Conservation (phyloP, 2,329 filamentous ascomycete species). For the Endocalyx cinctus region DNA sequence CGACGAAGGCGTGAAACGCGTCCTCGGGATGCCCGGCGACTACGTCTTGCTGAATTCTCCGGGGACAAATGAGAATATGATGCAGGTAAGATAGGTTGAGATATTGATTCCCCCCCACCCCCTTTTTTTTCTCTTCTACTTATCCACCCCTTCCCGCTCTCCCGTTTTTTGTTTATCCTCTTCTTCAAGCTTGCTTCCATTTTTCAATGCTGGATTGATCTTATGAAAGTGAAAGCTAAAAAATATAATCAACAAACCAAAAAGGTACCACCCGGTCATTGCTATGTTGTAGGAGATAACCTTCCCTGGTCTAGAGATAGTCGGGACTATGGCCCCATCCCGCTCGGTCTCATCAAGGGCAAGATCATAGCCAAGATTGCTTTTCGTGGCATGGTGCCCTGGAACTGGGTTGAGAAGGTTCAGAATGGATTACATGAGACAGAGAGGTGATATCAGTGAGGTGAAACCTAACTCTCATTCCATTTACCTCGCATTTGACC, state of each 20-base stretch:
- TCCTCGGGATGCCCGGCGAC: slow-evolving; percentile 71
- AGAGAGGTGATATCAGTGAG: not conserved
- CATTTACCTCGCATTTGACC: no score
- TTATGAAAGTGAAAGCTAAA: no score
- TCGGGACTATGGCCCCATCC: slow-evolving; percentile 78
- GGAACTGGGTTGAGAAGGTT: slow-evolving; percentile 47
- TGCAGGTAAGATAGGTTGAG: slow-evolving; percentile 62
- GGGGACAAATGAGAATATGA: slow-evolving; percentile 44
- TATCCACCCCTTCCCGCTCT: no score
- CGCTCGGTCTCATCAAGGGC: slow-evolving; percentile 76
- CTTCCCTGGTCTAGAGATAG: slow-evolving; percentile 80
- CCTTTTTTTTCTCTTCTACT: slow-evolving; percentile 1
- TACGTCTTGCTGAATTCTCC: slow-evolving; percentile 66
- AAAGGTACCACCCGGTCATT: slow-evolving; percentile 86
- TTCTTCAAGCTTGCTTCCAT: no score
- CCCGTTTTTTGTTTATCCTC: no score
- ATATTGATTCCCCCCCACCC: not conserved
- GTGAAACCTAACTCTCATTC: no score
- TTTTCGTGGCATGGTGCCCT: slow-evolving; percentile 36
- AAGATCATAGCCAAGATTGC: slow-evolving; percentile 64
- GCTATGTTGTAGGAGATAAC: slow-evolving; percentile 89
- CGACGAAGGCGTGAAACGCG: slow-evolving; percentile 68
- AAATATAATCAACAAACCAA: slow-evolving; percentile 2
- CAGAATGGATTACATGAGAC: slow-evolving; percentile 29
- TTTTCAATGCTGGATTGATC: no score